Conservation (phyloP, 2,329 filamentous ascomycete genomes). For the Alternaria sp. region DNA sequence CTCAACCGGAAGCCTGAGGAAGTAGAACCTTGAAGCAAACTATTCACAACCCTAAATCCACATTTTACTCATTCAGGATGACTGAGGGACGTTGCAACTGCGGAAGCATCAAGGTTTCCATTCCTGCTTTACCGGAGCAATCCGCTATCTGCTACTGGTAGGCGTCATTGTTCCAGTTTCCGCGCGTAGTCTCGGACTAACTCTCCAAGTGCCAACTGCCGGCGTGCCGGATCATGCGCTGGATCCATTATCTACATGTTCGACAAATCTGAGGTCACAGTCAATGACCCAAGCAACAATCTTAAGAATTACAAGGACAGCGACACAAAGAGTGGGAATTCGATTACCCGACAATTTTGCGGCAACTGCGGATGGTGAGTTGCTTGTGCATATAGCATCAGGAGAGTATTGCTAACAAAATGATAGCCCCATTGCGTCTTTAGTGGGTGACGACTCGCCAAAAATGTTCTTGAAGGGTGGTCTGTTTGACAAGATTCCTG, state of each 20-base stretch:
- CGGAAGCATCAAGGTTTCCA: conserved; percentile 35
- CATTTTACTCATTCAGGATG: conserved; percentile 19
- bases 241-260: conserved; percentile 38
- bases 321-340: conserved; percentile 40
- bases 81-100: conserved; percentile 45
- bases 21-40: background rate
- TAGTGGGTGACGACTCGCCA: conserved; percentile 22
- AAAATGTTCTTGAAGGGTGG: conserved; percentile 39
- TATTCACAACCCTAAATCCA: background rate
- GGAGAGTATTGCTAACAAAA: conserved; percentile 4
- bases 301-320: conserved; percentile 40
- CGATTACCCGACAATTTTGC: conserved; percentile 41
- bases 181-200: background rate
- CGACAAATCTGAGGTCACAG: conserved; percentile 27
- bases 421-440: conserved; percentile 33
- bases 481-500: conserved; percentile 35
- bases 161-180: background rate
- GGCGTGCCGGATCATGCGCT: conserved; percentile 33
- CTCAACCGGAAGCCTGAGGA: background rate
- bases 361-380: conserved; percentile 42
- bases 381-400: background rate
- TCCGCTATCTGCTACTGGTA: conserved; percentile 45
- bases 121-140: conserved; percentile 32
- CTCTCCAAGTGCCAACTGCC: conserved; percentile 38
- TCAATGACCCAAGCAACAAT: conserved; percentile 30